phyloP scores from a whole-genome alignment of 805 yeast genomes.

The Kazachstania bromeliacearum region DNA sequence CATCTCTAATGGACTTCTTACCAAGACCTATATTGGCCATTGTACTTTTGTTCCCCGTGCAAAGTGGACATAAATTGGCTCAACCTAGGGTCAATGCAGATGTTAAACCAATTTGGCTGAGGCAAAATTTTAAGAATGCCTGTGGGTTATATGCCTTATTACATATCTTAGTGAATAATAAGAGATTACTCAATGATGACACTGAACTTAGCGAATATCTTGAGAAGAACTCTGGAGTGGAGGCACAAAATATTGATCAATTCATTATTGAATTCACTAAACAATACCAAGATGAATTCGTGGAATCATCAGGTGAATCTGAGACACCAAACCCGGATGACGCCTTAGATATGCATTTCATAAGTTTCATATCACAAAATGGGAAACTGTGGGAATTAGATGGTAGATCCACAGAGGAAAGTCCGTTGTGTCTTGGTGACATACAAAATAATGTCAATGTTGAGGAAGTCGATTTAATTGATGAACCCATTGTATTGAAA shows the following conservation, averaged over 20 bases:
- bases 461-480: constrained; percentile 40
- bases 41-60: constrained; percentile 72
- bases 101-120: constrained; percentile 51
- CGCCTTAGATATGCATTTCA: constrained; percentile 60
- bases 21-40: constrained; percentile 76
- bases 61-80: constrained; percentile 13
- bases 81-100: not conserved
- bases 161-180: constrained; percentile 44
- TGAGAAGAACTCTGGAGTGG: constrained; percentile 30
- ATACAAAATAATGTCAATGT: constrained; percentile 16
- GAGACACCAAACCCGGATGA: constrained; percentile 53
- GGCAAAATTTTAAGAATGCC: constrained; percentile 77
- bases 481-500: constrained; percentile 38
- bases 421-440: constrained; percentile 57
- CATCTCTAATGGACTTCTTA: constrained; percentile 66
- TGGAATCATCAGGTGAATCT: constrained; percentile 45
- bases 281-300: constrained; percentile 15
- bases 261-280: constrained; percentile 21
- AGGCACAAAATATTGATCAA: constrained; percentile 7
- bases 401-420: constrained; percentile 57
- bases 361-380: constrained; percentile 54
- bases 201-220: constrained; percentile 17
- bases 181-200: constrained; percentile 16
- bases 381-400: constrained; percentile 73
- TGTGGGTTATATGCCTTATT: constrained; percentile 88